These are phyloP conservation scores for Adansonia gregorii DNA, from an alignment of 441 rosid genomes.

Conservation along the genomic window DNA sequence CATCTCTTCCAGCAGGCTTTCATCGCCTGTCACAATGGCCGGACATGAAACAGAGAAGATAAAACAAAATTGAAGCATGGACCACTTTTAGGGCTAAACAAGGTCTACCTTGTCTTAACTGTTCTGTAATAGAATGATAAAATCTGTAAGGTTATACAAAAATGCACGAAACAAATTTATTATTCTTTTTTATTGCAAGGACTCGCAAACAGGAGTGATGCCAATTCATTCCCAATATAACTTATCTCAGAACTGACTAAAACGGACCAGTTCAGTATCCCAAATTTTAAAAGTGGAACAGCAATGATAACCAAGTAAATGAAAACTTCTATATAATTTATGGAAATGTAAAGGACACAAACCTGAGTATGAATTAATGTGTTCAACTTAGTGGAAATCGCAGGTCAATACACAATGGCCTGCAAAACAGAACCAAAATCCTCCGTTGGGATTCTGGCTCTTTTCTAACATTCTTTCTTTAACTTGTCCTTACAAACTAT, in stretches of 20 bases:
- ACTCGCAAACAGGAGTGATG: background rate
- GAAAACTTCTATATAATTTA: background rate
- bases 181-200: background rate
- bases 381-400: background rate
- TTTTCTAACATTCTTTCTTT: background rate
- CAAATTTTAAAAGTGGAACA: background rate
- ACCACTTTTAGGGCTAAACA: background rate
- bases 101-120: background rate
- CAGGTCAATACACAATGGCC: background rate
- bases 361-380: background rate
- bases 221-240: background rate
- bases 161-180: constrained; percentile 1
- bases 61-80: background rate
- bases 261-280: background rate
- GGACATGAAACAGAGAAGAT: background rate
- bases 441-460: background rate
- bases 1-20: constrained; percentile 61
- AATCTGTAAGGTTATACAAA: background rate
- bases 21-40: constrained; percentile 53
- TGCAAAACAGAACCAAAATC: background rate
- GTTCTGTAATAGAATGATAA: background rate
- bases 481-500: background rate
- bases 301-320: background rate
- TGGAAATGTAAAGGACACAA: background rate
- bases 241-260: background rate